Evolutionary conservation across 108 stramenopile genomes (phyloP).

Genomic region (Chaetoceros muelleri): DNA sequence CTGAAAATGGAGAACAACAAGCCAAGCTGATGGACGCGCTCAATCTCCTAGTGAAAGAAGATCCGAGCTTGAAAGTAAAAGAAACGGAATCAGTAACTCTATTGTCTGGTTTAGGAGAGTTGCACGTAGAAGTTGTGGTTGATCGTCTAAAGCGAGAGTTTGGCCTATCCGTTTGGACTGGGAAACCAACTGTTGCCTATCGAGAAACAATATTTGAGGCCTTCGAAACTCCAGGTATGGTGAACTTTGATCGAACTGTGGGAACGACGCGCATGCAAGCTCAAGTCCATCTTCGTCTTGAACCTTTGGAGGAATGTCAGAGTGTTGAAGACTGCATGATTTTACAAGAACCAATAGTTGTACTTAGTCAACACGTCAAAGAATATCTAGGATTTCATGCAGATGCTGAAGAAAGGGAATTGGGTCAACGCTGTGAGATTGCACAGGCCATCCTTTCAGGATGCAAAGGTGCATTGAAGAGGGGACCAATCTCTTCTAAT

Average conservation of each 20-base stretch:
- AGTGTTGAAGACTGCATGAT: conserved; percentile 30
- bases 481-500: conserved; percentile 54
- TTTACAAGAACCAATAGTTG: conserved; percentile 52
- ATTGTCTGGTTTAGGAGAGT: conserved; percentile 75
- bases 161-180: conserved; percentile 55
- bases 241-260: conserved; percentile 70
- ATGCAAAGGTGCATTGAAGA: conserved; percentile 63
- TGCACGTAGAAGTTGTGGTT: conserved; percentile 78
- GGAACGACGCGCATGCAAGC: conserved; percentile 63
- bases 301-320: conserved; percentile 14
- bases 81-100: conserved; percentile 68
- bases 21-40: conserved; percentile 52
- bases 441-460: conserved; percentile 57
- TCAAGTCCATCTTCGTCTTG: conserved; percentile 42
- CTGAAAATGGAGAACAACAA: conserved; percentile 53
- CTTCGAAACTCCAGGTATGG: conserved; percentile 55
- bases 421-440: conserved; percentile 37
- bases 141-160: conserved; percentile 71
- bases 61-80: conserved; percentile 76
- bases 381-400: conserved; percentile 46
- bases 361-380: conserved; percentile 40
- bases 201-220: conserved; percentile 56
- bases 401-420: conserved; percentile 25
- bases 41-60: conserved; percentile 58
- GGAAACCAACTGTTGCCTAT: conserved; percentile 72